phyloP scores from a whole-genome alignment of 805 yeast species.

The Saturnispora ahearnii region DNA sequence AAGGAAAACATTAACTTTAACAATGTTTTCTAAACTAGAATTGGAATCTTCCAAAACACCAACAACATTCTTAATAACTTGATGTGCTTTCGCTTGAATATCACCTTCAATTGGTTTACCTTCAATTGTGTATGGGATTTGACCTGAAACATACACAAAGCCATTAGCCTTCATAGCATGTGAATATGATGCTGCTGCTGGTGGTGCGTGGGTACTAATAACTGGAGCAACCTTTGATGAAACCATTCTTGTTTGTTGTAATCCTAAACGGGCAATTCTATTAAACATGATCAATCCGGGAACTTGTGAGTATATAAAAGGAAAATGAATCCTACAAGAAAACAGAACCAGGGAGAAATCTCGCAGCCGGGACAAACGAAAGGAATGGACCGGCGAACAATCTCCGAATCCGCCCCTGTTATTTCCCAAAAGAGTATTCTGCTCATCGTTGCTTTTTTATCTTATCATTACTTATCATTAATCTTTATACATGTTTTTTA shows the following conservation, averaged over 20 bases:
- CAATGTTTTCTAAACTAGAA: conserved; percentile 73
- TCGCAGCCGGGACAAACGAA: too few species aligned
- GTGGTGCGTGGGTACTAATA: conserved; percentile 74
- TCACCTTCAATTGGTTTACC: conserved; percentile 72
- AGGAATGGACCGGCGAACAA: too few species aligned
- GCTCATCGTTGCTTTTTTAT: too few species aligned
- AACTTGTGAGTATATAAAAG: background rate
- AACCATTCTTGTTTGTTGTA: conserved; percentile 22
- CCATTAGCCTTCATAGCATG: conserved; percentile 93
- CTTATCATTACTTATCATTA: too few species aligned
- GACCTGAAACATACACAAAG: conserved; percentile 88
- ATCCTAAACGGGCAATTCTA: conserved; percentile 6
- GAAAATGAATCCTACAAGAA: background rate
- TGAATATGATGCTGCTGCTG: conserved; percentile 94
- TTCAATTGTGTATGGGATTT: conserved; percentile 81
- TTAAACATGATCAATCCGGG: conserved; percentile 6
- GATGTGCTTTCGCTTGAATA: conserved; percentile 70
- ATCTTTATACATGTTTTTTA: too few species aligned
- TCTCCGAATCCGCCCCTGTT: too few species aligned
- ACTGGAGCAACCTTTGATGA: conserved; percentile 34
- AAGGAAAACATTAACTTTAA: conserved; percentile 83
- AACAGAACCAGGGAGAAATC: background rate
- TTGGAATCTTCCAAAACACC: conserved; percentile 78
- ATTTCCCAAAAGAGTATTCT: too few species aligned
- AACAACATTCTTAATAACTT: conserved; percentile 56